Base-by-base conservation (phyloP, 371 early-diverging fungal genomes). In the Fennellomyces sp. region DNA sequence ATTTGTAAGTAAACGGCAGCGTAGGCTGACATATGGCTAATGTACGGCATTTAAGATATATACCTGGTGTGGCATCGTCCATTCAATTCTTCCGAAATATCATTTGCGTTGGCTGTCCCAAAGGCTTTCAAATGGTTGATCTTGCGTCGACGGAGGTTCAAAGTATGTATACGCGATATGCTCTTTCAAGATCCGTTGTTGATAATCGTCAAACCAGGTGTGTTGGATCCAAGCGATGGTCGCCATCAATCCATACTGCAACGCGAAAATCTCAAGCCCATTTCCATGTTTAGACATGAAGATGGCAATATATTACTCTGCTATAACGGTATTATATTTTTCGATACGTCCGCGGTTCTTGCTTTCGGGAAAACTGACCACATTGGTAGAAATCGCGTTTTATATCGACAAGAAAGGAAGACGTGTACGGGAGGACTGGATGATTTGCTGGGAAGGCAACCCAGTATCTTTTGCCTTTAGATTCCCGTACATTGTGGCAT, bases 101-200 rank as follows among this genome's bases (percentile, higher is more conserved):
- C 36, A 81, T 96, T 23, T 93, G 93, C 64, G 92, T 96, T 13
- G 97, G 97, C 12, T 94, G 95, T 67, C 80, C 85, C 15, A 91
- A 90, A 61, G 97, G 97, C 1, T 96, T 96, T 66, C 96, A 96
- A 67, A 78, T 96, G 62, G 91, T 96, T 11, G 92, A 95, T 64
- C 68, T 92, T 45, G 85, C 83, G 27, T 84, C 91, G 3, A 73
- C 92, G 30, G 84, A 88, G 53, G 94, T 69, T 15, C 69, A 72
- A 35, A 72, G 73, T 71, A 61, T 28, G 58, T 39, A 8, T 28
- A 33, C 8, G 8, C 6, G 17, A 23, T 41, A 41, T 41, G 1
- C n/a, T 3, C 5, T 13, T 41, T 41, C 19, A 41, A 41, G 19
- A 13, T 13, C 19, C 41, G 8, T 41, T 41, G 8, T 17, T n/a